These are phyloP conservation scores for Arthrinium puccinioides DNA, from an alignment of 2,329 filamentous ascomycete genomes.

Conservation along the genomic window DNA sequence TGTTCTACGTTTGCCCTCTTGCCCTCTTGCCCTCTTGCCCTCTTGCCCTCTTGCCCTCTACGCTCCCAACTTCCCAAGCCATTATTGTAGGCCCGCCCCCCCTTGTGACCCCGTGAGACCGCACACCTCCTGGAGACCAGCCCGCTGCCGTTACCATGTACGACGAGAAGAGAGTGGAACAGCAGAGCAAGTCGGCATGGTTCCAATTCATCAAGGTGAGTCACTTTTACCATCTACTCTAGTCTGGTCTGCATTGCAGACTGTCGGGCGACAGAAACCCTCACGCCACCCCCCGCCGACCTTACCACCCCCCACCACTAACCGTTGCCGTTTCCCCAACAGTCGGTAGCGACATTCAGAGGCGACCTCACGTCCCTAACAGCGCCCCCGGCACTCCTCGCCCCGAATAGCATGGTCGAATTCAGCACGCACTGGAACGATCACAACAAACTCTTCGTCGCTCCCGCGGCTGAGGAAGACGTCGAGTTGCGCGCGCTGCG, in stretches of 20 bases:
- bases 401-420: conserved; percentile 69
- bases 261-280: neutral
- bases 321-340: conserved; percentile 6
- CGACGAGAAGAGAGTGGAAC: conserved; percentile 15
- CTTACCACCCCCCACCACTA: too few relatives aligned
- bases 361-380: conserved; percentile 76
- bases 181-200: conserved; percentile 19
- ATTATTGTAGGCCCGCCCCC: too few relatives aligned
- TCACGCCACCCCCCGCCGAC: too few relatives aligned
- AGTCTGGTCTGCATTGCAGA: neutral
- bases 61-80: too few relatives aligned
- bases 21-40: too few relatives aligned
- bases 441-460: conserved; percentile 70
- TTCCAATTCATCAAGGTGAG: conserved; percentile 20
- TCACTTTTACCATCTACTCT: neutral
- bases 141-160: too few relatives aligned
- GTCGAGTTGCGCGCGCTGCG: conserved; percentile 74
- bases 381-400: conserved; percentile 76
- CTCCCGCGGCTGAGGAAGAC: conserved; percentile 72
- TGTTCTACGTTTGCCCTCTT: too few relatives aligned
- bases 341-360: conserved; percentile 75
- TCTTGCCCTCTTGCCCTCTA: too few relatives aligned
- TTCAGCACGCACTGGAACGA: conserved; percentile 81
- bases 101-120: too few relatives aligned
- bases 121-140: too few relatives aligned